These are phyloP conservation scores for Platanus orientalis DNA, from an alignment of 164 flowering plant genomes.

Conservation along the genomic window DNA sequence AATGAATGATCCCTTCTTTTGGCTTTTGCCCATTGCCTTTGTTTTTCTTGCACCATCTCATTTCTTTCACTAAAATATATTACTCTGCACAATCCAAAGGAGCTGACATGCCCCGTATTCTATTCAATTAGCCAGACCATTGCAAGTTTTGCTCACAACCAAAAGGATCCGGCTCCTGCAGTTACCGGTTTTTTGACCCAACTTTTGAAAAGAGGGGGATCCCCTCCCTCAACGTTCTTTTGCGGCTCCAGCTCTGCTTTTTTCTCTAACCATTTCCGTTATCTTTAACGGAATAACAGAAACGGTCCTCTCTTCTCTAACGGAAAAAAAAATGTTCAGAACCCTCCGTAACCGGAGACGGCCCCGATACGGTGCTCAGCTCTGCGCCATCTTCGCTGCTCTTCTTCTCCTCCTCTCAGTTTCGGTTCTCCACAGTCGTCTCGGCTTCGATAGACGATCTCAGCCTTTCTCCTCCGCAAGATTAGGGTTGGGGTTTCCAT, in stretches of 20 bases:
- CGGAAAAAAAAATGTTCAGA: constrained; percentile 25
- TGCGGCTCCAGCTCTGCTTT: too few species aligned
- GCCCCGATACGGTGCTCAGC: constrained; percentile 57
- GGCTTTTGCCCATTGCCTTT: too few species aligned
- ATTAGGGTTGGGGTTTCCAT: constrained; percentile 3
- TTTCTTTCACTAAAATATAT: too few species aligned
- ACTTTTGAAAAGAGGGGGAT: too few species aligned
- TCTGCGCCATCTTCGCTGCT: constrained; percentile 76
- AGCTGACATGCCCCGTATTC: too few species aligned
- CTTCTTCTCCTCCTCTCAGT: constrained; percentile 83
- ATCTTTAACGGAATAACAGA: background rate
- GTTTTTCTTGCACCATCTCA: too few species aligned
- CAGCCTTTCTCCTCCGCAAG: constrained; percentile 4
- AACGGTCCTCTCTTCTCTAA: background rate
- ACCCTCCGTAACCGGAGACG: constrained; percentile 52
- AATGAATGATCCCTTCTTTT: too few species aligned
- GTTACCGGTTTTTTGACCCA: too few species aligned
- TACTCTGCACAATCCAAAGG: too few species aligned
- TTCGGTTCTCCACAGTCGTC: constrained; percentile 74
- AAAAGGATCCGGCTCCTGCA: too few species aligned
- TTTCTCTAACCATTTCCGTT: background rate
- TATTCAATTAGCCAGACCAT: too few species aligned
- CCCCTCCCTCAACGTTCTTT: background rate
- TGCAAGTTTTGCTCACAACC: too few species aligned
- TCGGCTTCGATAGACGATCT: constrained; percentile 22